Percentiles rank a stretch among this genome's conserved stretches.
Conservation (phyloP, 306 rosid species). For the Arachis hypogaea region DNA sequence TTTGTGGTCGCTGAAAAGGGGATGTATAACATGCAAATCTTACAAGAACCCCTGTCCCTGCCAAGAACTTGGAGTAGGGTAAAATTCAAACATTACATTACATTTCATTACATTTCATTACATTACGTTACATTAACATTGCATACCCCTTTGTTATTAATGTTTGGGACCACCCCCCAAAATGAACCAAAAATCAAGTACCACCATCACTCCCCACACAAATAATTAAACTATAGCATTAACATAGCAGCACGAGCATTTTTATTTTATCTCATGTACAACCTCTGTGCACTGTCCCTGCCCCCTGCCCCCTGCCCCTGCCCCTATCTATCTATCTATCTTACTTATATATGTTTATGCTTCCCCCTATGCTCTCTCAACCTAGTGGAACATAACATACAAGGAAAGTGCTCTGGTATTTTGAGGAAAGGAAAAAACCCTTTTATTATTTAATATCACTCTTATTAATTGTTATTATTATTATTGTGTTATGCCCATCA, state of each 20-base stretch:
- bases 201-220: conserved; percentile 21
- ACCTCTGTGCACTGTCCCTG: background rate
- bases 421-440: background rate
- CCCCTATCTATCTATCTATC: background rate
- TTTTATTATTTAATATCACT: conserved; percentile 1
- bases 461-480: no score
- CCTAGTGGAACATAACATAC: conserved; percentile 6
- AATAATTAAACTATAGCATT: conserved; percentile 17
- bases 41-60: conserved; percentile 19
- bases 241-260: conserved; percentile 21
- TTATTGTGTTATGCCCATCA: conserved; percentile 15
- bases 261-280: conserved; percentile 24
- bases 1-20: conserved; percentile 47
- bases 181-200: background rate
- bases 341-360: no score
- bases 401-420: background rate
- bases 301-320: background rate
- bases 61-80: conserved; percentile 41
- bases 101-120: conserved; percentile 6
- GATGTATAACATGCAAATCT: conserved; percentile 32
- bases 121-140: background rate
- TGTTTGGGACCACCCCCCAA: background rate
- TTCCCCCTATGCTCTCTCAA: background rate
- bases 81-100: conserved; percentile 28
- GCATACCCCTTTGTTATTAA: background rate